Evolutionary conservation across 1,139 yeast species (phyloP).

Genomic region (Hyphopichia burtonii): DNA sequence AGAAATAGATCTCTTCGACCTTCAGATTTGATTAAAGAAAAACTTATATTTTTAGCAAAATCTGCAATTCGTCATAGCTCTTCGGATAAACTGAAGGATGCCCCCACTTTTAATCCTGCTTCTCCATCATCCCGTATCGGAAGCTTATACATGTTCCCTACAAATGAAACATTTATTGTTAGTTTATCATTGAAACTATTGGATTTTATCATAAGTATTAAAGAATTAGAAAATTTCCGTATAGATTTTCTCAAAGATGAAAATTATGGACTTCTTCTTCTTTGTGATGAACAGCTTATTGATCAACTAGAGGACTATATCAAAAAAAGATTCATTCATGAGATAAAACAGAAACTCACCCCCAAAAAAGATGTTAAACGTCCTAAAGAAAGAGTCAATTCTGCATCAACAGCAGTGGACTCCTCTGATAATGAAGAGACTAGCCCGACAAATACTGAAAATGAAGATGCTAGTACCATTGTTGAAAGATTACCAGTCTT

Average conservation of each 20-base stretch:
- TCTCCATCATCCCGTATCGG: neutral
- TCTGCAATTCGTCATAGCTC: neutral
- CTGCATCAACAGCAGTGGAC: slow-evolving; percentile 1
- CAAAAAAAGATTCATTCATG: slow-evolving; percentile 12
- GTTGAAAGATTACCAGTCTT: neutral
- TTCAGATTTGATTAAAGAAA: slow-evolving; percentile 32
- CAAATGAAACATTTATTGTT: slow-evolving; percentile 36
- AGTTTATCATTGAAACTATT: slow-evolving; percentile 24
- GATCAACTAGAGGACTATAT: slow-evolving; percentile 30
- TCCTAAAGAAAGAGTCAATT: neutral
- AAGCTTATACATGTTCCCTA: slow-evolving; percentile 6
- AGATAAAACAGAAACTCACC: slow-evolving; percentile 7
- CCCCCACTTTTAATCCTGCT: slow-evolving; percentile 8
- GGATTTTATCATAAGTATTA: slow-evolving; percentile 16
- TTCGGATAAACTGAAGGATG: too few species aligned
- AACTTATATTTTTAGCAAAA: slow-evolving; percentile 35
- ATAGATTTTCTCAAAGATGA: slow-evolving; percentile 34
- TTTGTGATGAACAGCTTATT: slow-evolving; percentile 30
- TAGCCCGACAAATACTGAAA: slow-evolving; percentile 1
- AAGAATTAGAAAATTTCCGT: slow-evolving; percentile 11
- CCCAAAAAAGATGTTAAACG: neutral
- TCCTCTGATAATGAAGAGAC: slow-evolving; percentile 1
- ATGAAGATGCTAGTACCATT: slow-evolving; percentile 1
- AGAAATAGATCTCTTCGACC: slow-evolving; percentile 31
- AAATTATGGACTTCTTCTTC: slow-evolving; percentile 25